These are phyloP conservation scores for Ogataea methylovora DNA, from an alignment of 805 yeast species.

Conservation along the genomic window DNA sequence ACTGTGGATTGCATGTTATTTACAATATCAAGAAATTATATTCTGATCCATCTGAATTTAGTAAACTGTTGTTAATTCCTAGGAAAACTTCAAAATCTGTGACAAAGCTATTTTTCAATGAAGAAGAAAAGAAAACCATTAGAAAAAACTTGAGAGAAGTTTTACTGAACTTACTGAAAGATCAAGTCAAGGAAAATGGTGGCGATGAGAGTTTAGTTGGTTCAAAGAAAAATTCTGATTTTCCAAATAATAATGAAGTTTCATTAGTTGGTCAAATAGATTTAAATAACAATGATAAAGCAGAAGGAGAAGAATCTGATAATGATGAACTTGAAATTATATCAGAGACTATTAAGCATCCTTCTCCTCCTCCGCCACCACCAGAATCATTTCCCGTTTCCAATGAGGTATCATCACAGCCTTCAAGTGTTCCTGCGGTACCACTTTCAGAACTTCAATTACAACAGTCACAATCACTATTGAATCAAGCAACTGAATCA, in stretches of 20 bases:
- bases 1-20: slow-evolving; percentile 91
- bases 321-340: no score
- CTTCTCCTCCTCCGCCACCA: no score
- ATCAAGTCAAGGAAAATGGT: slow-evolving; percentile 18
- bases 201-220: slow-evolving; percentile 19
- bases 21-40: slow-evolving; percentile 60
- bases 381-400: no score
- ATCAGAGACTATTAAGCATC: no score
- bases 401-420: no score
- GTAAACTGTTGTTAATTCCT: slow-evolving; percentile 10
- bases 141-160: slow-evolving; percentile 16
- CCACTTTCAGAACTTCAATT: no score
- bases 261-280: background rate
- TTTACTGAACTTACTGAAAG: slow-evolving; percentile 17
- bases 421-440: no score
- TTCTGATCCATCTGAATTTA: slow-evolving; percentile 37
- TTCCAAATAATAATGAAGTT: background rate
- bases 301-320: no score
- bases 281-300: no score
- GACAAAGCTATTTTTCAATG: slow-evolving; percentile 14
- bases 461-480: no score
- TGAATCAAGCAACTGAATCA: no score
- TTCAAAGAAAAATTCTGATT: slow-evolving; percentile 7
- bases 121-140: slow-evolving; percentile 17
- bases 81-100: slow-evolving; percentile 6